Conservation (phyloP, 164 flowering plant genomes). For the Vitis labrusca region DNA sequence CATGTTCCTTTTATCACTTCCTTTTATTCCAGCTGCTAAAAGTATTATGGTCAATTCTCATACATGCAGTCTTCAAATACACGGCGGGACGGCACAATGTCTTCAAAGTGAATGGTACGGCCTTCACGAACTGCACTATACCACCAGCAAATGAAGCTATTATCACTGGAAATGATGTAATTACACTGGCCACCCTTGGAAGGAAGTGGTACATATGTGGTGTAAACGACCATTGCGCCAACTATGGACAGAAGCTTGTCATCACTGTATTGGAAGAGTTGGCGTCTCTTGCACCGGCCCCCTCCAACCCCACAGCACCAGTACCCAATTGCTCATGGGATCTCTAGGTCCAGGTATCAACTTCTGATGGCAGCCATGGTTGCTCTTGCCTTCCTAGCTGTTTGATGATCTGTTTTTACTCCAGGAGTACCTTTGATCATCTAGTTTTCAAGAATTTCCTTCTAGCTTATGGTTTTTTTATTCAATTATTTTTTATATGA, state of each 20-base stretch:
- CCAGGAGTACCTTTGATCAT: too few species aligned
- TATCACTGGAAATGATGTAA: constrained; percentile 6
- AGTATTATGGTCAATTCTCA: not conserved
- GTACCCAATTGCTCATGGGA: too few species aligned
- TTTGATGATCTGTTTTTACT: too few species aligned
- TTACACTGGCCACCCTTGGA: not conserved
- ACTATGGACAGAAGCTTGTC: not conserved
- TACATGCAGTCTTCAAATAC: constrained; percentile 7
- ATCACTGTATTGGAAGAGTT: not conserved
- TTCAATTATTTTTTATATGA: too few species aligned
- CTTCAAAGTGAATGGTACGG: constrained; percentile 5
- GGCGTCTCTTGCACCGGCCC: too few species aligned
- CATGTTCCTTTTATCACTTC: not conserved
- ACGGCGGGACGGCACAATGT: constrained; percentile 1
- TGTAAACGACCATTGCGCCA: not conserved
- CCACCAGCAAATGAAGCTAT: not conserved
- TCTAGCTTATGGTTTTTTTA: too few species aligned
- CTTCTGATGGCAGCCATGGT: not conserved
- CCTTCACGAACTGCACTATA: not conserved
- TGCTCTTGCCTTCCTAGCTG: too few species aligned
- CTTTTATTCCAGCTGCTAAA: not conserved
- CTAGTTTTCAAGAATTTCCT: too few species aligned
- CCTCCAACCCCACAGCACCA: too few species aligned
- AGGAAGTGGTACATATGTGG: constrained; percentile 16
- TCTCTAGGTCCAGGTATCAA: too few species aligned